Evolutionary conservation across 176 grass and related monocot genomes (phyloP).

Genomic region (Chrysopogon serrulatus): DNA sequence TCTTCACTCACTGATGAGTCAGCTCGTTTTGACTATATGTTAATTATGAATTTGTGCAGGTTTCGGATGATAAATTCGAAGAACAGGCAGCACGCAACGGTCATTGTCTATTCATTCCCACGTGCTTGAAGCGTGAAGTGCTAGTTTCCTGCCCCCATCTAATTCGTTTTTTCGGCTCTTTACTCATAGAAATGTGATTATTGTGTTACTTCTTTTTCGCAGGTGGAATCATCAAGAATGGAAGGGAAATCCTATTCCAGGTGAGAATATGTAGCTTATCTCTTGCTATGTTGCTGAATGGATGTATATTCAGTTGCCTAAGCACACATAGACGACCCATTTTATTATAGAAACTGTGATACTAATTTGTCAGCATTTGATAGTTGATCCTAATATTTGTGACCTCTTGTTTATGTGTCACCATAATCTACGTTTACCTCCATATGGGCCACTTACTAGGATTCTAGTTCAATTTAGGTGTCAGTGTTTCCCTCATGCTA

Average conservation of each 20-base stretch:
- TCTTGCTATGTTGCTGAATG: background rate
- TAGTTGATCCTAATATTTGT: background rate
- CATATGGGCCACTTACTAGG: background rate
- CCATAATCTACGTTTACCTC: background rate
- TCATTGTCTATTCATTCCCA: background rate
- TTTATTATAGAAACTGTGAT: background rate
- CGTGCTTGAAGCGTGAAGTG: background rate
- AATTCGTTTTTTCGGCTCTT: background rate
- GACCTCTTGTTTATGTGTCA: background rate
- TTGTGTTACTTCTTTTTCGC: background rate
- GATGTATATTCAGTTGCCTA: background rate
- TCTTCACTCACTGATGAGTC: background rate
- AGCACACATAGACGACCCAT: background rate
- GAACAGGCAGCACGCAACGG: constrained; percentile 24
- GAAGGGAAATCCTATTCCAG: constrained; percentile 92
- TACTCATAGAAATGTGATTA: background rate
- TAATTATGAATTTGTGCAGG: constrained; percentile 26
- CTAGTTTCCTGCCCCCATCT: background rate
- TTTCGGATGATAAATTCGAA: constrained; percentile 33
- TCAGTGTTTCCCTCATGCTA: background rate
- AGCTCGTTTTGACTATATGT: background rate
- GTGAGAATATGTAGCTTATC: constrained; percentile 18
- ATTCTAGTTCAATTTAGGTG: constrained; percentile 1
- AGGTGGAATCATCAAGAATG: constrained; percentile 62
- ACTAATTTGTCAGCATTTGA: background rate